Conservation (phyloP, 1,139 yeast species). For the Pneumocystis carinii region DNA sequence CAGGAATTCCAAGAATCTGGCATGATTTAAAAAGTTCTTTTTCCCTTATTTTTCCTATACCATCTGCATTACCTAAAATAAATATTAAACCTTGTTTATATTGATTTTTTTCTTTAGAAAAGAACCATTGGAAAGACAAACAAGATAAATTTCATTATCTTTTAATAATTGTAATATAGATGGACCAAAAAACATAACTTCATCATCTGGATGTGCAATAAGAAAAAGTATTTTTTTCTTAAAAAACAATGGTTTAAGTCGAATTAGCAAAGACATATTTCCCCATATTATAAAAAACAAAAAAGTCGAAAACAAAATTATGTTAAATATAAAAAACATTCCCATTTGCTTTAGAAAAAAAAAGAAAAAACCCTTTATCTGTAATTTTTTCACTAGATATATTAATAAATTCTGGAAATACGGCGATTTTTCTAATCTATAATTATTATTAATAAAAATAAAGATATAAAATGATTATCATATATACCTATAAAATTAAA, state of each 20-base stretch:
- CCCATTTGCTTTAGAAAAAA: not conserved
- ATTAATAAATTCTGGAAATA: not conserved
- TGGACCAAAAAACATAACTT: constrained; percentile 93
- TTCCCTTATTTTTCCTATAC: constrained; percentile 48
- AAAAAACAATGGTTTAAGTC: not conserved
- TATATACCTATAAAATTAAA: not conserved
- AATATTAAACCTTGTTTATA: no score
- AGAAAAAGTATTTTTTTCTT: constrained; percentile 29
- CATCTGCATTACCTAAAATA: constrained; percentile 63
- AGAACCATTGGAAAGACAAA: constrained; percentile 20
- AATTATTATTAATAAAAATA: not conserved
- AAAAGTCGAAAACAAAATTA: not conserved
- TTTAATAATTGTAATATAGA: constrained; percentile 29
- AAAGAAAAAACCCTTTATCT: not conserved
- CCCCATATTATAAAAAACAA: not conserved
- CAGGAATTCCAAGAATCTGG: constrained; percentile 38
- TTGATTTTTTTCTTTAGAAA: constrained; percentile 38
- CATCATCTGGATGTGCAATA: constrained; percentile 97
- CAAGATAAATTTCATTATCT: constrained; percentile 3
- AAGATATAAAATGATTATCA: not conserved
- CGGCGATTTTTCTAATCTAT: not conserved
- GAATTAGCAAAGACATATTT: not conserved
- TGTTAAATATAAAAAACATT: not conserved
- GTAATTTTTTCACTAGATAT: not conserved
- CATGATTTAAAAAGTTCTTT: constrained; percentile 48